Base-by-base conservation (phyloP, 371 early-diverging fungal genomes). In the Mucor velutinosus region DNA sequence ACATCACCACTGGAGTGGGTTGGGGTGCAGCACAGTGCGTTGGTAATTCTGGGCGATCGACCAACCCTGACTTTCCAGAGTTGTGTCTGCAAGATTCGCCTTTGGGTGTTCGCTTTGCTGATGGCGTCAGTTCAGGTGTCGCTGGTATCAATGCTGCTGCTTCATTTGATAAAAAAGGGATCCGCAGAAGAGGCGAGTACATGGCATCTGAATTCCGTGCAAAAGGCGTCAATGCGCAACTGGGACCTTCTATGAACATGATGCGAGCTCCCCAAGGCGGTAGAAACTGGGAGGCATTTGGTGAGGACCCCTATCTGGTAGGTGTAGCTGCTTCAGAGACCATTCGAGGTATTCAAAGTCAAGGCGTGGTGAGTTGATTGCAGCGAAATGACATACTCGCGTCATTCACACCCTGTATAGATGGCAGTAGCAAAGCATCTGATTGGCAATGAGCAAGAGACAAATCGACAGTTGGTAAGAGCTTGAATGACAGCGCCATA, bases 261-360 rank as follows among this genome's bases (percentile, higher is more conserved):
- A 43, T 76, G 57, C 75, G 87, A 19, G 65, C 76, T 17, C 86
- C 86, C 19, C 56, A 69, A 17, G 77, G 72, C 27, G 90, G 90
- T 25, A 75, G 90, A 69, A 82, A 76, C 60, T 89, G 89, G 89
- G 90, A 89, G 71, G 84, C 76, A 4, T 82, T 84, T 61, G 87
- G 88, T 23, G 90, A 83, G 67, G 90, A 90, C 60, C 89, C 91
- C 15, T 89, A 69, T 59, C 75, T 90, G 15, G 72, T 83, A 12
- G 83, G 81, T 37, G 74, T 83, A 6, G 77, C 77, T 43, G 69
- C 76, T 59, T 67, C 65, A 2, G 73, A 79, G 59, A 80, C 79
- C 6, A 76, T 83, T 39, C 32, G 51, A 17, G 83, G 83, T 63
- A 73, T 79, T 21, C 83, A 83, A 68, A 73, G 74, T 17, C 68